Conservation (phyloP, 306 rosid genomes). For the Fragaria iinumae region DNA sequence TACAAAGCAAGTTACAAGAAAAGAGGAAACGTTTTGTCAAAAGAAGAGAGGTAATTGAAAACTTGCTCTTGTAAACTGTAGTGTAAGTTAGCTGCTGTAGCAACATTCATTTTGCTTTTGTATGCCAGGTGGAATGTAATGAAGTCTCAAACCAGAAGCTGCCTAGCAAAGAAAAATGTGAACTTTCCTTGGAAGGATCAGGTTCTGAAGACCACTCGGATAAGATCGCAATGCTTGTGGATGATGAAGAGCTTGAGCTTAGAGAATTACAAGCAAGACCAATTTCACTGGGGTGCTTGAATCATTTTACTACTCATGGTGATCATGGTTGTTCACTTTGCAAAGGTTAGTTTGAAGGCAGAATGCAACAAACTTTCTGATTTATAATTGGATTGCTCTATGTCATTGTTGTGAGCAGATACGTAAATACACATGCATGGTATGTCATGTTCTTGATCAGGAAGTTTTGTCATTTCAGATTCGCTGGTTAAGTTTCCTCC, state of each 20-base stretch:
- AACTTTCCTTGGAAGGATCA: conserved; percentile 56
- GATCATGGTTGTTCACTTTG: conserved; percentile 68
- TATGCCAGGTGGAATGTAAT: conserved; percentile 52
- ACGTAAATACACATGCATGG: neutral
- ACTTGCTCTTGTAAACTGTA: conserved; percentile 11
- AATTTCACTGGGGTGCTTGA: conserved; percentile 42
- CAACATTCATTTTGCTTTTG: conserved; percentile 26
- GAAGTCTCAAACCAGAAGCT: conserved; percentile 37
- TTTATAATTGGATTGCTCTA: neutral
- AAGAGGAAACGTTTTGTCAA: conserved; percentile 47
- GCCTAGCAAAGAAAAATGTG: conserved; percentile 49
- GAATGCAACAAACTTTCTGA: conserved; percentile 1
- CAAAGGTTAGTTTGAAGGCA: conserved; percentile 55
- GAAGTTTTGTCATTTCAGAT: conserved; percentile 46
- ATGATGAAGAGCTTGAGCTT: conserved; percentile 89
- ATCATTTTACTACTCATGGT: conserved; percentile 55
- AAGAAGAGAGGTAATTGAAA: conserved; percentile 53
- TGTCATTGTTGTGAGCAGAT: neutral
- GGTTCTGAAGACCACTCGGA: conserved; percentile 41
- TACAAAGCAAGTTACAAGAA: conserved; percentile 48
- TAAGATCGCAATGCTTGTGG: conserved; percentile 59
- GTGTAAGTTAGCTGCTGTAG: conserved; percentile 22
- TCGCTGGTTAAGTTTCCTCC: conserved; percentile 82
- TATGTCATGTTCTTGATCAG: conserved; percentile 1
- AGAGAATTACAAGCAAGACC: conserved; percentile 61